Conservation (phyloP, 371 early-diverging fungal genomes). For the Conidiobolus incongruus region DNA sequence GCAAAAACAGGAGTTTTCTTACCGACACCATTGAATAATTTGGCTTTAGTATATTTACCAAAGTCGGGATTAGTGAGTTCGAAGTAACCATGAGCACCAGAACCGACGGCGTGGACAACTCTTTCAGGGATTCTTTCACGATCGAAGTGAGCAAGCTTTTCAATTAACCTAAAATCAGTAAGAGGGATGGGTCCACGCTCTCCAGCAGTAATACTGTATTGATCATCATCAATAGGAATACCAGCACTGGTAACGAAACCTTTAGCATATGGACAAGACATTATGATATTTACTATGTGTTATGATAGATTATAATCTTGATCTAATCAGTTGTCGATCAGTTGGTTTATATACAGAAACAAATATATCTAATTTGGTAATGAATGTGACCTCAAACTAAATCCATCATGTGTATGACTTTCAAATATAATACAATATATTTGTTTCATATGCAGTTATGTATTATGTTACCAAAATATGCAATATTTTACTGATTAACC, state of each 20-base stretch:
- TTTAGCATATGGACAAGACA: neutral
- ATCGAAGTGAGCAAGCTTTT: constrained; percentile 68
- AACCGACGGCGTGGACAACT: constrained; percentile 67
- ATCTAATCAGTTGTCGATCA: no score
- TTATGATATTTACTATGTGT: no score
- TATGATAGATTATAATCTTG: no score
- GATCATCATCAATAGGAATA: constrained; percentile 35
- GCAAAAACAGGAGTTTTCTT: constrained; percentile 34
- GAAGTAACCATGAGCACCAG: constrained; percentile 62
- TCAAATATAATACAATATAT: no score
- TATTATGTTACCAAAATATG: no score
- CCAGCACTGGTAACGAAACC: constrained; percentile 21
- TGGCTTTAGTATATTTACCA: constrained; percentile 25
- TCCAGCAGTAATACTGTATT: constrained; percentile 31
- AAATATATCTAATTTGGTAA: no score
- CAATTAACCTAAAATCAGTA: constrained; percentile 51
- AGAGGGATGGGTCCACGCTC: constrained; percentile 23
- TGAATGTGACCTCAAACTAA: no score
- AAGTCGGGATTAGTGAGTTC: constrained; percentile 58
- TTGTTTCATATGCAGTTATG: no score
- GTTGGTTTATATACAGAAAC: no score
- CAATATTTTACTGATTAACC: no score
- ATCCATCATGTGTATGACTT: no score
- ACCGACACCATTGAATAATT: constrained; percentile 25
- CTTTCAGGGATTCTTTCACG: constrained; percentile 64